Evolutionary conservation across 2,329 filamentous ascomycete genomes (phyloP).

Genomic region (Phyllosticta paracitricarpa): DNA sequence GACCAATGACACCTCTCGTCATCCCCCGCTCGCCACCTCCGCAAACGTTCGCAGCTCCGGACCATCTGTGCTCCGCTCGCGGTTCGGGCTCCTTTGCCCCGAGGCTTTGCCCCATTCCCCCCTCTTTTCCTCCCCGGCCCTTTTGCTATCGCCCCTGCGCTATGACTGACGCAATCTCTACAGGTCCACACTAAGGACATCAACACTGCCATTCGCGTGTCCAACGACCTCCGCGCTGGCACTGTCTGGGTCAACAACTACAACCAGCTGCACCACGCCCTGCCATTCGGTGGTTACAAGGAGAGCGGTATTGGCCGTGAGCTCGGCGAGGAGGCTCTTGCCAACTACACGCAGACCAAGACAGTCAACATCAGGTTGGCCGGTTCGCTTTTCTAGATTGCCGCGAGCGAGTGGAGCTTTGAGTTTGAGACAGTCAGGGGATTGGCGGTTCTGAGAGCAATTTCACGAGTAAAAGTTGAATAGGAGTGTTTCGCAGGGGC

Average conservation of each 20-base stretch:
- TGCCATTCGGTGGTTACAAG: constrained; percentile 48
- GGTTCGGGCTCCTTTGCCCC: background rate
- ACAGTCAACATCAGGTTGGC: constrained; percentile 39
- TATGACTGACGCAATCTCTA: background rate
- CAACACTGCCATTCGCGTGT: constrained; percentile 69
- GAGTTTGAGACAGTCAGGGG: background rate
- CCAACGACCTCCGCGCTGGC: constrained; percentile 60
- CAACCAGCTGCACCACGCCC: constrained; percentile 60
- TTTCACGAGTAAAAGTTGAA: background rate
- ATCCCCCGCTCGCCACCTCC: background rate
- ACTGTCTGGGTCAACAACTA: constrained; percentile 59
- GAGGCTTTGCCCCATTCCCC: background rate
- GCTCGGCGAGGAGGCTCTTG: constrained; percentile 40
- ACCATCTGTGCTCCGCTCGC: background rate
- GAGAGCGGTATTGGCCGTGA: constrained; percentile 41
- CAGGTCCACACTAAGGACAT: constrained; percentile 62
- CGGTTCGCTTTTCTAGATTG: constrained; percentile 35
- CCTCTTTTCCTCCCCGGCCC: background rate
- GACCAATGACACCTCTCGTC: background rate
- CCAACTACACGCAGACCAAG: constrained; percentile 36
- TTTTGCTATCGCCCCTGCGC: background rate
- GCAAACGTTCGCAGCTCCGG: background rate
- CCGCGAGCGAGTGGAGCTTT: background rate
- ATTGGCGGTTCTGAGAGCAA: background rate
- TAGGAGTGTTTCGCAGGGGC: background rate